Percentiles rank a stretch among this genome's conserved stretches.
Evolutionary conservation across 352 stramenopile species (phyloP).

Genomic region (Phytopythium mirpurense): DNA sequence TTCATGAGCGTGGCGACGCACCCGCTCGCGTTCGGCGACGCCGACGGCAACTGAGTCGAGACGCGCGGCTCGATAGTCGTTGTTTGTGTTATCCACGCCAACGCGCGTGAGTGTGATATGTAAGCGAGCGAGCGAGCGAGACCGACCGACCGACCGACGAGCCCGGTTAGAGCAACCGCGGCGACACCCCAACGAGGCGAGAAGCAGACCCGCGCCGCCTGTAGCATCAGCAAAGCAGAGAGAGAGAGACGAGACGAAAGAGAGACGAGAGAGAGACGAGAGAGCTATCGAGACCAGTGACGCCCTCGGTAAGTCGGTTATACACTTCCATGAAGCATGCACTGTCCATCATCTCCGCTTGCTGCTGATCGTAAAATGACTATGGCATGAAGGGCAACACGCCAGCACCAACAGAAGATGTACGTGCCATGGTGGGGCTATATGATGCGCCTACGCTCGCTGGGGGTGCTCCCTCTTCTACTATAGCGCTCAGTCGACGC

Average conservation of each 20-base stretch:
- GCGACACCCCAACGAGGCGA: background rate
- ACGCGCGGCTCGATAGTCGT: conserved; percentile 9
- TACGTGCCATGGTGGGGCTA: too few relatives aligned
- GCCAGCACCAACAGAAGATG: too few relatives aligned
- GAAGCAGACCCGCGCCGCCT: conserved; percentile 5
- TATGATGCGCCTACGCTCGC: too few relatives aligned
- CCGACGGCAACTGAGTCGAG: conserved; percentile 23
- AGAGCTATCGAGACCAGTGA: background rate
- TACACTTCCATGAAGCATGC: background rate
- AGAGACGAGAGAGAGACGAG: background rate
- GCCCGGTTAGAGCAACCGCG: conserved; percentile 4
- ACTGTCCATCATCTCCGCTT: background rate
- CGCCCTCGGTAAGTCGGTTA: conserved; percentile 1
- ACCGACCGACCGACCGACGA: conserved; percentile 1
- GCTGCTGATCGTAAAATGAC: too few relatives aligned
- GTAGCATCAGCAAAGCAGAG: conserved; percentile 7
- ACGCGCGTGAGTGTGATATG: conserved; percentile 25
- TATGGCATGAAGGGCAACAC: too few relatives aligned
- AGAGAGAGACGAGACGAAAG: background rate
- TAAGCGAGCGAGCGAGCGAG: background rate
- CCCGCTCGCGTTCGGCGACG: conserved; percentile 45
- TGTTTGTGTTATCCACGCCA: conserved; percentile 15
- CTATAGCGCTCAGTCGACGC: conserved; percentile 50
- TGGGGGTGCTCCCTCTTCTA: too few relatives aligned
- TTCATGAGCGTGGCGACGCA: conserved; percentile 72